Evolutionary conservation across 176 grass and related monocot species (phyloP).

Genomic region (Lolium multiflorum): DNA sequence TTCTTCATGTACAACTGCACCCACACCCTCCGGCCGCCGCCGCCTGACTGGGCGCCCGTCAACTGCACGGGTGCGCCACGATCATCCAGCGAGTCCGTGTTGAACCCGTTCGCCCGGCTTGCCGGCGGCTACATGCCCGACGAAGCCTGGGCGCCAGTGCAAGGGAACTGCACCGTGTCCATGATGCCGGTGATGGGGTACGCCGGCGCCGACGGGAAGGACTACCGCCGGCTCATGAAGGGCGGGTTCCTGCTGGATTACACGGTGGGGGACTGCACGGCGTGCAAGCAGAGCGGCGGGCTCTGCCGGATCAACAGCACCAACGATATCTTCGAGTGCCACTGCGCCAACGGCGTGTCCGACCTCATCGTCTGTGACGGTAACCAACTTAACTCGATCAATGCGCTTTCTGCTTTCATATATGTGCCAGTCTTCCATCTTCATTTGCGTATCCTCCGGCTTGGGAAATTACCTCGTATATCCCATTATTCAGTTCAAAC

Average conservation of each 20-base stretch:
- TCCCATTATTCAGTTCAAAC: too few relatives aligned
- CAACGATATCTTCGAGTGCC: not conserved
- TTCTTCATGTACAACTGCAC: conserved; percentile 53
- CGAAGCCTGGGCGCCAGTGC: fast-evolving
- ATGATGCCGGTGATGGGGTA: conserved; percentile 46
- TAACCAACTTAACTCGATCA: too few relatives aligned
- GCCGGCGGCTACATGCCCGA: not conserved
- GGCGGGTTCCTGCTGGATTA: conserved; percentile 51
- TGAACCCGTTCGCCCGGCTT: not conserved
- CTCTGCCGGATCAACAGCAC: not conserved
- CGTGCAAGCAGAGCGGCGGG: not conserved
- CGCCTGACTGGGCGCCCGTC: not conserved
- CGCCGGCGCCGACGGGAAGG: not conserved
- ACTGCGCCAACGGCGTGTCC: conserved; percentile 5
- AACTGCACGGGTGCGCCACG: not conserved
- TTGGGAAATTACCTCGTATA: too few relatives aligned
- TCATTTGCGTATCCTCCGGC: too few relatives aligned
- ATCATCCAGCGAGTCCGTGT: not conserved
- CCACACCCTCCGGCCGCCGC: not conserved
- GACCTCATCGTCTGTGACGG: not conserved
- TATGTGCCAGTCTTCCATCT: too few relatives aligned
- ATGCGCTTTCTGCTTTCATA: too few relatives aligned
- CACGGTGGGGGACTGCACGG: not conserved
- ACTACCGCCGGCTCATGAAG: conserved; percentile 27
- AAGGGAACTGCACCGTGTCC: conserved; percentile 22